phyloP scores from a whole-genome alignment of 352 stramenopile species.

The Phytopythium aichiense region DNA sequence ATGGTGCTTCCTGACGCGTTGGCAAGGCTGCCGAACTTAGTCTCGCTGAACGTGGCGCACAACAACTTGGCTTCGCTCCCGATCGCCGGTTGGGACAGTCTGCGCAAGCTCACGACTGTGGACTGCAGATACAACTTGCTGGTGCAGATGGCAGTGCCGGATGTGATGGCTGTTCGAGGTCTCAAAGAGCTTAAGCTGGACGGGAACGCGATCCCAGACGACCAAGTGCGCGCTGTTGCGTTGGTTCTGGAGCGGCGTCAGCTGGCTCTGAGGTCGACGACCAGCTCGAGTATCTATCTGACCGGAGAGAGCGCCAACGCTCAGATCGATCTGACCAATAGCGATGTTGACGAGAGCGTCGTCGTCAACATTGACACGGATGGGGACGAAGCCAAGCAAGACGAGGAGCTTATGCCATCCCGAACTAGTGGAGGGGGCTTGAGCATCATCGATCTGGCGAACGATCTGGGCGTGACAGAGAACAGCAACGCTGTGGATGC shows the following conservation, averaged over 20 bases:
- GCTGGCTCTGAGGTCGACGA: too few species aligned
- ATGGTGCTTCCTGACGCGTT: slow-evolving; percentile 30
- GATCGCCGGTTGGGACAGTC: slow-evolving; percentile 15
- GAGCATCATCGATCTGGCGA: not conserved
- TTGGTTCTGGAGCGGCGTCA: not conserved
- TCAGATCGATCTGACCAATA: not conserved
- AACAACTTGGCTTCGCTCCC: slow-evolving; percentile 48
- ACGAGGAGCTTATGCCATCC: not conserved
- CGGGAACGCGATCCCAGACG: slow-evolving; percentile 19
- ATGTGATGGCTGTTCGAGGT: slow-evolving; percentile 7
- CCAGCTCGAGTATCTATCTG: not conserved
- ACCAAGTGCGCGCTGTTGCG: slow-evolving; percentile 15
- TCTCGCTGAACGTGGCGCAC: slow-evolving; percentile 40
- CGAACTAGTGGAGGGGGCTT: not conserved
- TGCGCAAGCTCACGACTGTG: slow-evolving; percentile 29
- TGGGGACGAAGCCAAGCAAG: not conserved
- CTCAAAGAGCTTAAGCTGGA: slow-evolving; percentile 16
- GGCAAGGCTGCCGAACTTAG: slow-evolving; percentile 22
- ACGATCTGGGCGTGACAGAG: not conserved
- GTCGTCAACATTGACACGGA: not conserved
- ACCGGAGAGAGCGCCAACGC: not conserved
- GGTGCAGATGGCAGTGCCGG: slow-evolving; percentile 6
- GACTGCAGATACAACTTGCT: slow-evolving; percentile 44
- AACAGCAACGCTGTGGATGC: not conserved
- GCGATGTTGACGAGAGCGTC: not conserved